These are phyloP conservation scores for Mycosphaerelloides madeirae DNA, from an alignment of 2,329 filamentous ascomycete species.

Conservation along the genomic window DNA sequence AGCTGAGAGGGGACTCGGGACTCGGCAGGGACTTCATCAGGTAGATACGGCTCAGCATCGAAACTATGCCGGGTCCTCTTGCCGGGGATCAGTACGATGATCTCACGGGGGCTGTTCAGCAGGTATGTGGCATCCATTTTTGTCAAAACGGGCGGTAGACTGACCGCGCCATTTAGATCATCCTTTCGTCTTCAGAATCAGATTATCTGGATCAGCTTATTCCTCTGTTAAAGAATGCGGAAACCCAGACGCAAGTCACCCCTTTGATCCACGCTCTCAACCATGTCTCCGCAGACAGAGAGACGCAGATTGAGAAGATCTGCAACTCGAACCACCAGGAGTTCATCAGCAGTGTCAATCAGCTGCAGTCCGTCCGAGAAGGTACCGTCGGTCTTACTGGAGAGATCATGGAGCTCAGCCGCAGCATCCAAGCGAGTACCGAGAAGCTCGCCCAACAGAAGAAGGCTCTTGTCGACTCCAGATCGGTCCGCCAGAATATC, in stretches of 20 bases:
- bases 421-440: slow-evolving; percentile 91
- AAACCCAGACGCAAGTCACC: slow-evolving; percentile 61
- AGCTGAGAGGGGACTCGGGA: too few species aligned
- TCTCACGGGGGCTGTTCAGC: slow-evolving; percentile 45
- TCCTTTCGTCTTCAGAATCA: slow-evolving; percentile 81
- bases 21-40: too few species aligned
- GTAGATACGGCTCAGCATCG: neutral
- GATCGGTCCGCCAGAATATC: slow-evolving; percentile 89
- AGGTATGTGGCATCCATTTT: slow-evolving; percentile 43
- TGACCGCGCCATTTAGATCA: slow-evolving; percentile 58
- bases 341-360: slow-evolving; percentile 88
- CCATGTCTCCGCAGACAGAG: slow-evolving; percentile 78
- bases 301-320: slow-evolving; percentile 87
- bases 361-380: slow-evolving; percentile 85
- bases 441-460: slow-evolving; percentile 94
- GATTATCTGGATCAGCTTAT: slow-evolving; percentile 97
- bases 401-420: slow-evolving; percentile 87
- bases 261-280: slow-evolving; percentile 71
- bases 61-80: slow-evolving; percentile 35
- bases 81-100: slow-evolving; percentile 43
- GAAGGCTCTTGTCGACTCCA: slow-evolving; percentile 85
- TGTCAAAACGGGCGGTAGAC: too few species aligned
- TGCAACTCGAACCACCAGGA: slow-evolving; percentile 96
- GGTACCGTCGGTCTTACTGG: slow-evolving; percentile 82
- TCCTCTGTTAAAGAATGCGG: slow-evolving; percentile 86